Percentiles rank a stretch among this genome's conserved stretches.
These are phyloP conservation scores for Aspergillus baeticus DNA, from an alignment of 495 filamentous ascomycete species.

Conservation along the genomic window DNA sequence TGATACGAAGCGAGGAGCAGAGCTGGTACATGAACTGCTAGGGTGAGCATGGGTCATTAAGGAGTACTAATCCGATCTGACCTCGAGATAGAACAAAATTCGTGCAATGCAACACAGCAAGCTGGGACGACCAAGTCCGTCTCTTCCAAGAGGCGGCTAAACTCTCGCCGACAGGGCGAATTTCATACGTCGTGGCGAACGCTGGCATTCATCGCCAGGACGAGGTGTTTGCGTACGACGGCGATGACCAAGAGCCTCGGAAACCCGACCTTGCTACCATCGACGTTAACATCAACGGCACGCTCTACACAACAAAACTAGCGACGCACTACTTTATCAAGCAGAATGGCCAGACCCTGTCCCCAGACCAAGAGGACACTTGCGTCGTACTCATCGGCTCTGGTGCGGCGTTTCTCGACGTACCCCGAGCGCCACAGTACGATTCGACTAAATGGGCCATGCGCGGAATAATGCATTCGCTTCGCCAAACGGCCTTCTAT, in stretches of 20 bases:
- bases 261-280: conserved; percentile 38
- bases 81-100: conserved; percentile 14
- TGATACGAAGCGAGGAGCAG: too few species aligned
- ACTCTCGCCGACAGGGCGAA: conserved; percentile 29
- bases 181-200: conserved; percentile 46
- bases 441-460: conserved; percentile 30
- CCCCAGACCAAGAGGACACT: conserved; percentile 18
- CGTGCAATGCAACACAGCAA: conserved; percentile 12
- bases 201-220: conserved; percentile 45
- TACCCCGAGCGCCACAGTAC: conserved; percentile 22
- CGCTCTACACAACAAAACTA: conserved; percentile 44
- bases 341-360: neutral
- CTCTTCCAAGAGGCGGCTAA: conserved; percentile 36
- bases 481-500: conserved; percentile 20
- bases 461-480: conserved; percentile 28
- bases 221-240: conserved; percentile 32
- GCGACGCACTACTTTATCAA: conserved; percentile 38
- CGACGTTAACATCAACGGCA: conserved; percentile 40
- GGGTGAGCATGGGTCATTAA: too few species aligned
- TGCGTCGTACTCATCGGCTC: conserved; percentile 29
- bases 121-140: conserved; percentile 34
- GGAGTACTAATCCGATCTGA: too few species aligned
- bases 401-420: conserved; percentile 29
- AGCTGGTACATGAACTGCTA: too few species aligned
- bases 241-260: neutral